Conservation (phyloP, 305 asterid genomes). For the Solanum hybrid region DNA sequence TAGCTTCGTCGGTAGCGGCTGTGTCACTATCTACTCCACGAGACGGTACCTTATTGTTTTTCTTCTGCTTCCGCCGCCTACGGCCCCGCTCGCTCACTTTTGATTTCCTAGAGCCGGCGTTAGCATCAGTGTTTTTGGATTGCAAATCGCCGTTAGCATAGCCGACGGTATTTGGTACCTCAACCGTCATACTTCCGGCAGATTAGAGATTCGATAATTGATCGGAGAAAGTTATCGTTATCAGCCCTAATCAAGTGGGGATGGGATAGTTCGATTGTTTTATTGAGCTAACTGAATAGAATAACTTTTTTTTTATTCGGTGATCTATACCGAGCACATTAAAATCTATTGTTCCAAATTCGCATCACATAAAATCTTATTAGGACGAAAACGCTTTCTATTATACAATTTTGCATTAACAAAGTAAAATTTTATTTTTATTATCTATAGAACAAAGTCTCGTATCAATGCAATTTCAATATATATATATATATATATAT, state of each 20-base stretch:
- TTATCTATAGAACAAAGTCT: too few species aligned
- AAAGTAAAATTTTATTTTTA: too few species aligned
- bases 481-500: too few species aligned
- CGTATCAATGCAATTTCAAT: too few species aligned
- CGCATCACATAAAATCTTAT: too few species aligned
- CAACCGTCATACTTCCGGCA: slow-evolving; percentile 41
- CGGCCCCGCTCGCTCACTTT: slow-evolving; percentile 71
- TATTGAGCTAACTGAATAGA: not conserved
- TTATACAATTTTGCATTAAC: too few species aligned
- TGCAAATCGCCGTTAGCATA: slow-evolving; percentile 13
- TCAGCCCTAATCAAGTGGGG: not conserved
- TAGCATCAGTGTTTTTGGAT: not conserved
- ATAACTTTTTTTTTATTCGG: too few species aligned
- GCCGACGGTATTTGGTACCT: slow-evolving; percentile 47
- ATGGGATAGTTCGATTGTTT: not conserved
- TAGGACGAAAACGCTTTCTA: too few species aligned
- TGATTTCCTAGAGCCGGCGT: slow-evolving; percentile 64
- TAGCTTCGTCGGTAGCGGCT: slow-evolving; percentile 28
- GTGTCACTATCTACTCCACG: slow-evolving; percentile 36
- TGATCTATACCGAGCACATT: too few species aligned
- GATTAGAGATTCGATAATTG: not conserved
- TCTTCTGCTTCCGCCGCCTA: slow-evolving; percentile 90
- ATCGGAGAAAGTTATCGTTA: not conserved
- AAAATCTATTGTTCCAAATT: too few species aligned
- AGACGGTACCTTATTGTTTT: slow-evolving; percentile 40